A percentile compares a stretch with the other conserved stretches of the same genome.
Evolutionary conservation across 2,329 filamentous ascomycete species (phyloP).

Genomic region (Zasmidium cellare): DNA sequence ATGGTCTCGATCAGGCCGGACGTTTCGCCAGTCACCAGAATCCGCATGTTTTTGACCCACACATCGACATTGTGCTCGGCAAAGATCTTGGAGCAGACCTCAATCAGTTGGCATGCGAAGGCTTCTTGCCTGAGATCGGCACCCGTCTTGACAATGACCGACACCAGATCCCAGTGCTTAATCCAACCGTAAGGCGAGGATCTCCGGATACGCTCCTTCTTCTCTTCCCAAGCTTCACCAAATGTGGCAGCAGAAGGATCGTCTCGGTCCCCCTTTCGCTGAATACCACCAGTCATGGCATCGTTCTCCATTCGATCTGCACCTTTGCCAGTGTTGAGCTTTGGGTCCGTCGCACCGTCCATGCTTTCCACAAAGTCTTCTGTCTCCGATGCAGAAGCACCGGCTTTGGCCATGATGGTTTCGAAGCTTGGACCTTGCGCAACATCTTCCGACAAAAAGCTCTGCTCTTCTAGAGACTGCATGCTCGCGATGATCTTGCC

Average conservation of each 20-base stretch:
- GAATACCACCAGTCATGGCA: conserved; percentile 79
- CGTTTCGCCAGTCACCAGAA: conserved; percentile 80
- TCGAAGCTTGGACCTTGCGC: conserved; percentile 72
- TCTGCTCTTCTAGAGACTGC: conserved; percentile 84
- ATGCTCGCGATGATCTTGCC: conserved; percentile 88
- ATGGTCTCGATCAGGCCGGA: conserved; percentile 86
- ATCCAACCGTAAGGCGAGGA: conserved; percentile 85
- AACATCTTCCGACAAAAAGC: conserved; percentile 73
- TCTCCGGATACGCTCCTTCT: conserved; percentile 79
- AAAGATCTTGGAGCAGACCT: conserved; percentile 81
- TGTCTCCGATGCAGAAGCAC: conserved; percentile 51
- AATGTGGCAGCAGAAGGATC: conserved; percentile 85
- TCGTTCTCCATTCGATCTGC: conserved; percentile 87
- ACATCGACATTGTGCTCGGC: conserved; percentile 71
- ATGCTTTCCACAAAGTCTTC: conserved; percentile 47
- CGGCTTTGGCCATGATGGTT: conserved; percentile 74
- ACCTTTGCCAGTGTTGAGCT: conserved; percentile 68
- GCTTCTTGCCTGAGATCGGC: conserved; percentile 74
- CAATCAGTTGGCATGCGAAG: conserved; percentile 82
- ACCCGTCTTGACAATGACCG: conserved; percentile 87
- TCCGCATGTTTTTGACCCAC: conserved; percentile 89
- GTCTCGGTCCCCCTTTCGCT: conserved; percentile 77
- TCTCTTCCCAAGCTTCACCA: conserved; percentile 81
- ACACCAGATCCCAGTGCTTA: conserved; percentile 86
- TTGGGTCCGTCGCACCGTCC: conserved; percentile 35